Conservation (phyloP, 169 alveolate genomes). For the Plasmodium yoelii region DNA sequence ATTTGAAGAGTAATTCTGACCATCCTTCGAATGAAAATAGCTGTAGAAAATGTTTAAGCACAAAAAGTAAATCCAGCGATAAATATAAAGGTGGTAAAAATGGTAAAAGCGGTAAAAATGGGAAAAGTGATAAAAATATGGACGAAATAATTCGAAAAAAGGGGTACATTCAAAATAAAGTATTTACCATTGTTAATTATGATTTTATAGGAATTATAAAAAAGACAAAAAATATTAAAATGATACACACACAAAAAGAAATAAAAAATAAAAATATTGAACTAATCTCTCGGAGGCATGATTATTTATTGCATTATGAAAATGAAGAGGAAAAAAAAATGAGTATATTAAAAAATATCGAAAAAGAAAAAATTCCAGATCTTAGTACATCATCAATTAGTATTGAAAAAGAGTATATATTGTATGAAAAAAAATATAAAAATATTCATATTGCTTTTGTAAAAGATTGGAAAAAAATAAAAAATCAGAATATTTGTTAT, state of each 20-base stretch:
- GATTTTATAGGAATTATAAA: conserved; percentile 23
- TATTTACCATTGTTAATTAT: conserved; percentile 32
- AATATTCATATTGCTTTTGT: conserved; percentile 20
- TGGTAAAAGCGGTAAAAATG: no score
- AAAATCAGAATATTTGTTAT: neutral
- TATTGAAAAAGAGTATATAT: conserved; percentile 10
- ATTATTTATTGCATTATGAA: neutral
- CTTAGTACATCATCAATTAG: neutral
- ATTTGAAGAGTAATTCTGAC: no score
- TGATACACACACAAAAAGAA: neutral
- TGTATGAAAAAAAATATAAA: conserved; percentile 31
- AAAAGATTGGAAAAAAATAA: conserved; percentile 9
- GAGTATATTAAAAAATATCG: neutral
- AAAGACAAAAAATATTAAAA: neutral
- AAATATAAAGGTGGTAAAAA: neutral
- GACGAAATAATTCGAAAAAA: no score
- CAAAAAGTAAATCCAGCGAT: neutral
- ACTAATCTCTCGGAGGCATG: neutral
- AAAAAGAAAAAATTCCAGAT: conserved; percentile 4
- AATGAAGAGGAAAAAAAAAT: neutral
- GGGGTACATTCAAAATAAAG: neutral
- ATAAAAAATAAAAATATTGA: neutral
- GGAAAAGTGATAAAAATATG: no score
- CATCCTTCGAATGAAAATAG: no score
- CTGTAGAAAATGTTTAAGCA: neutral